phyloP scores from a whole-genome alignment of 192 early-diverging fungal genomes.

The Piromyces finnis region DNA sequence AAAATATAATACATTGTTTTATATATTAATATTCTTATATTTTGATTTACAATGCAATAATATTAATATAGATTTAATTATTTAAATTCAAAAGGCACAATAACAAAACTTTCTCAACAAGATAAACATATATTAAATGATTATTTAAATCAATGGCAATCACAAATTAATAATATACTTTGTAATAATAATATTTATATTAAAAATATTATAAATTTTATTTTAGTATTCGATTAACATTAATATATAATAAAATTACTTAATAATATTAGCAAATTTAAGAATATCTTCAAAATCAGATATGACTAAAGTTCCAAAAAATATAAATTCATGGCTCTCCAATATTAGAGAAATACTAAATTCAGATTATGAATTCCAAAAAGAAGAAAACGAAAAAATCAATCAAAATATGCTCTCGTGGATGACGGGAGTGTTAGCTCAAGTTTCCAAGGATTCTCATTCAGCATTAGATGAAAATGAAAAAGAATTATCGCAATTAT shows the following conservation, averaged over 20 bases:
- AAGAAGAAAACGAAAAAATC: background rate
- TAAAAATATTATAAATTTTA: too few relatives aligned
- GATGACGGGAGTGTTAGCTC: background rate
- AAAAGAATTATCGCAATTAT: background rate
- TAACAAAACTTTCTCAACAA: background rate
- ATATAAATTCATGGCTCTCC: background rate
- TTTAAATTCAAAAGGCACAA: background rate
- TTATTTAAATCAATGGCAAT: background rate
- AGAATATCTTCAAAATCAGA: background rate
- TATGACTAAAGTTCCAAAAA: background rate
- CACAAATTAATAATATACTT: background rate
- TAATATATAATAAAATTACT: too few relatives aligned
- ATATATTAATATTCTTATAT: too few relatives aligned
- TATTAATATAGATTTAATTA: background rate
- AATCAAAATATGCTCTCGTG: background rate
- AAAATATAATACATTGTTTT: too few relatives aligned
- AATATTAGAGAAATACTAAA: background rate
- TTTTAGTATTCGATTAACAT: too few relatives aligned
- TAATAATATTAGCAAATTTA: too few relatives aligned
- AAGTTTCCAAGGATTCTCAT: background rate
- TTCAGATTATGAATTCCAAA: background rate
- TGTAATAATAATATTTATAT: background rate
- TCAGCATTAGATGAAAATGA: background rate
- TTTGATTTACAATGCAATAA: too few relatives aligned
- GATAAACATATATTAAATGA: background rate